These are phyloP conservation scores for Euryodendron excelsum DNA, from an alignment of 148 eudicot species.

Conservation along the genomic window DNA sequence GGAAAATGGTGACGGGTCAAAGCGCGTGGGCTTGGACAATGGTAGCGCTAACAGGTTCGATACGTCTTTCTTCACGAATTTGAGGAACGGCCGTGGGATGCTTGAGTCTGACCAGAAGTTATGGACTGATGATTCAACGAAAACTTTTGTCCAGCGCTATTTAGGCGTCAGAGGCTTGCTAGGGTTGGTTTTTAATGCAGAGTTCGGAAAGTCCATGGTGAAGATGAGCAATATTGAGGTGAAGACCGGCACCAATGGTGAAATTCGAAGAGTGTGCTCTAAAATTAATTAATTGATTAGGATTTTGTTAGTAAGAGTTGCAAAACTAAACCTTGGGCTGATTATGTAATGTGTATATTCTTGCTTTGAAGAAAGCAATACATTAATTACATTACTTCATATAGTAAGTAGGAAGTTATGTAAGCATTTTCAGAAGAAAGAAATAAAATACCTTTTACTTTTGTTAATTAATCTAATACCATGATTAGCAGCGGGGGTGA, in stretches of 20 bases:
- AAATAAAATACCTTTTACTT: too few relatives aligned
- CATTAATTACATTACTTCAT: too few relatives aligned
- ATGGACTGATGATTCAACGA: constrained; percentile 26
- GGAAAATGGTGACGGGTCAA: constrained; percentile 5
- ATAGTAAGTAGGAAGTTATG: too few relatives aligned
- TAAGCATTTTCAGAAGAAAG: too few relatives aligned
- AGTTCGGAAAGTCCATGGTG: constrained; percentile 41
- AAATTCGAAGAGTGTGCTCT: constrained; percentile 32
- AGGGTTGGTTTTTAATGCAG: constrained; percentile 15
- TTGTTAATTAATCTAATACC: too few relatives aligned
- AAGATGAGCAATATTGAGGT: constrained; percentile 34
- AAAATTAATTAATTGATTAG: constrained; percentile 16
- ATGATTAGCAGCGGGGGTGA: too few relatives aligned
- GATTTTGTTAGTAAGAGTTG: neutral
- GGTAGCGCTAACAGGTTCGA: constrained; percentile 22
- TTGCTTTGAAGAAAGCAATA: too few relatives aligned
- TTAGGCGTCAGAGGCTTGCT: constrained; percentile 22
- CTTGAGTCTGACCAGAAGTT: constrained; percentile 32
- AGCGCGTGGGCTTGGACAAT: constrained; percentile 19
- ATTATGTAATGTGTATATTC: too few relatives aligned
- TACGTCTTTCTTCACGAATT: constrained; percentile 17
- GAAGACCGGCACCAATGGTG: constrained; percentile 23
- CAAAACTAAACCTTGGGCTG: too few relatives aligned
- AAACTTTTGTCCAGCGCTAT: constrained; percentile 15
- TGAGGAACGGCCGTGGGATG: constrained; percentile 22